A percentile compares a stretch with the other conserved stretches of the same genome.
phyloP scores from a whole-genome alignment of 257 asterid species.

The Nicotiana noctiflora region DNA sequence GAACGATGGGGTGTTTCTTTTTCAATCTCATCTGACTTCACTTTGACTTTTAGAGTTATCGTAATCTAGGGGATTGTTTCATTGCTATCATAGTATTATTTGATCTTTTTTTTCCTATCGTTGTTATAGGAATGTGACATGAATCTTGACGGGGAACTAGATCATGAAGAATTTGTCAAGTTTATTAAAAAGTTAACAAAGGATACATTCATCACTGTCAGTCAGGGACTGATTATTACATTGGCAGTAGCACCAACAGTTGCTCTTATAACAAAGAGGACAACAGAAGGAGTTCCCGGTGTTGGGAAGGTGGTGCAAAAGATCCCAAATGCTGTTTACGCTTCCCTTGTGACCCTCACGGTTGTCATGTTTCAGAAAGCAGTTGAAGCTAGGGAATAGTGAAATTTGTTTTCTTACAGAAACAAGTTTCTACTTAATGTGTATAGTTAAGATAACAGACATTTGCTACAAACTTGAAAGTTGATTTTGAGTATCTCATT shows the following conservation, averaged over 20 bases:
- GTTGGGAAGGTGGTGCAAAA: constrained; percentile 79
- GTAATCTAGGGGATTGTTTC: neutral
- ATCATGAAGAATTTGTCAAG: constrained; percentile 63
- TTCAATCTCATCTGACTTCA: no score
- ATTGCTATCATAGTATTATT: neutral
- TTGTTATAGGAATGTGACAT: constrained; percentile 68
- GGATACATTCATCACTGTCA: constrained; percentile 58
- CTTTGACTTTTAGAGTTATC: no score
- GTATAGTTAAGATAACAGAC: neutral
- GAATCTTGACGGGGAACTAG: constrained; percentile 71
- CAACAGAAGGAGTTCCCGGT: constrained; percentile 81
- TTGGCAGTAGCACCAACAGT: constrained; percentile 87
- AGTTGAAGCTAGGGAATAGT: constrained; percentile 25
- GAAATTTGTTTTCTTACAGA: neutral
- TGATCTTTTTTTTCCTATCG: neutral
- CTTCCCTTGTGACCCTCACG: constrained; percentile 68
- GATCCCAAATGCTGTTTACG: constrained; percentile 68
- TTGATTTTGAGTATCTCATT: neutral
- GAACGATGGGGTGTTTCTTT: no score
- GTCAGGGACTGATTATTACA: constrained; percentile 66
- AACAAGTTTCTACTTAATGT: neutral
- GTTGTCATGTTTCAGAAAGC: constrained; percentile 64
- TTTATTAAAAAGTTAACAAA: constrained; percentile 54
- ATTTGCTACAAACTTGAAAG: neutral
- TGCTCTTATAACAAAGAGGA: constrained; percentile 67